Evolutionary conservation across 805 yeast genomes (phyloP), one percentile per base, ranked within the genome.

Genomic region (Scheffersomyces spartinae): DNA sequence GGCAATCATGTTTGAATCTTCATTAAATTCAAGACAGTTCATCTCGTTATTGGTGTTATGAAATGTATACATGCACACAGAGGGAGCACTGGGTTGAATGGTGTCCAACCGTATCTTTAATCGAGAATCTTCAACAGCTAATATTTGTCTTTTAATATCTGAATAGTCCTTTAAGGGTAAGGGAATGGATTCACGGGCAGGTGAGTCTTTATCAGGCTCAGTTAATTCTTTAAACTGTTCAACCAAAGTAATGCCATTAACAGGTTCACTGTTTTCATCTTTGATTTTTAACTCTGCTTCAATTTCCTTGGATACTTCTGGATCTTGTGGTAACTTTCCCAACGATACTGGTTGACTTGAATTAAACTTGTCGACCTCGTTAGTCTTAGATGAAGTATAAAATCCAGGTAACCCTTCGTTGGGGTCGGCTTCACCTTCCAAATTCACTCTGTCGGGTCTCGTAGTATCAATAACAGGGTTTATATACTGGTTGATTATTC

Each of bases 31-130:
- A 24, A 88, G 47, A 25, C 85, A 72, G n/a, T 93, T 81, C 65
- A 91, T 60, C 33, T 81, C 93, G 36, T 79, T 78, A 46, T 83
- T 78, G 7, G 96, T 82, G 53, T 91, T 91, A 61, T 91, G 98
- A 58, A 91, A 86, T 1, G 97, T 88, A 59, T 91, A 91, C 94
- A 88, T 83, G 52, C 97, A 91, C 18, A 88, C 94, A 29, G 94
- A 80, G 13, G 98, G 98, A 14, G 88, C 70, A 13, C 84, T 62
- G 4, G 93, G 79, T 52, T 81, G 95, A 17, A 69, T 52, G 4
- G 76, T 62, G 13, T 74, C 81, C 26, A 88, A 48, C 36, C 62
- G 68, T 31, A 88, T 73, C 34, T 77, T 71, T 17, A 81, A 70
- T 32, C 95, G 64, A 6, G 88, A 72, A 49, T 88, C 97, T 41